phyloP scores from a whole-genome alignment of 306 rosid genomes.

The cucumber (Cucumis sativus) region DNA sequence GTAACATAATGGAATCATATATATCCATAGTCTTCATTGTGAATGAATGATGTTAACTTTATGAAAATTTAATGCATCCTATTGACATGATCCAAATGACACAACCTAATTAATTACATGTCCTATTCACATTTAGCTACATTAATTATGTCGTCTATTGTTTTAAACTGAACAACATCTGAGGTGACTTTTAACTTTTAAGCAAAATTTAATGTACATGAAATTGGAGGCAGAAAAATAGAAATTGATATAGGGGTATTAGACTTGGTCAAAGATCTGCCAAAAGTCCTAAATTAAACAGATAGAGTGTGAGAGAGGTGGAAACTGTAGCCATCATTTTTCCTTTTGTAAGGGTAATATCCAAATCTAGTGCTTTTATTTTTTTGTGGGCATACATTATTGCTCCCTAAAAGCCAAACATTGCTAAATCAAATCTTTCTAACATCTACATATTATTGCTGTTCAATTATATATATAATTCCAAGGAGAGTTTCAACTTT shows the following conservation, averaged over 20 bases:
- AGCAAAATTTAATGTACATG: neutral
- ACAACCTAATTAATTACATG: neutral
- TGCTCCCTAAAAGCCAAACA: slow-evolving; percentile 8
- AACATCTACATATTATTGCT: neutral
- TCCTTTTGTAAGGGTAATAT: neutral
- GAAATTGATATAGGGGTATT: neutral
- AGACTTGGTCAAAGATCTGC: neutral
- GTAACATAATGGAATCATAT: neutral
- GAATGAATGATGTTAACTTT: neutral
- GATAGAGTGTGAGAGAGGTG: neutral
- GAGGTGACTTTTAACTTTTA: neutral
- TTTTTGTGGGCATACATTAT: neutral
- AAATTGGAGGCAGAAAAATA: neutral
- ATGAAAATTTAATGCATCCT: neutral
- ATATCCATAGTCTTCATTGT: neutral
- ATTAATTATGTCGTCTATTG: neutral
- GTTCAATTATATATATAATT: neutral
- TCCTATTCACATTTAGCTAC: neutral
- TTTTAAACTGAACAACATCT: neutral
- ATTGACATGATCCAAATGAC: neutral
- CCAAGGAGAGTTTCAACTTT: neutral
- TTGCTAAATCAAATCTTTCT: neutral
- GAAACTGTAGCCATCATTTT: neutral
- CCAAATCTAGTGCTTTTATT: neutral
- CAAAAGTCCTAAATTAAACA: neutral